These are phyloP conservation scores for Scenedesmus sp. DNA, from an alignment of 163 green algal species.

Conservation along the genomic window DNA sequence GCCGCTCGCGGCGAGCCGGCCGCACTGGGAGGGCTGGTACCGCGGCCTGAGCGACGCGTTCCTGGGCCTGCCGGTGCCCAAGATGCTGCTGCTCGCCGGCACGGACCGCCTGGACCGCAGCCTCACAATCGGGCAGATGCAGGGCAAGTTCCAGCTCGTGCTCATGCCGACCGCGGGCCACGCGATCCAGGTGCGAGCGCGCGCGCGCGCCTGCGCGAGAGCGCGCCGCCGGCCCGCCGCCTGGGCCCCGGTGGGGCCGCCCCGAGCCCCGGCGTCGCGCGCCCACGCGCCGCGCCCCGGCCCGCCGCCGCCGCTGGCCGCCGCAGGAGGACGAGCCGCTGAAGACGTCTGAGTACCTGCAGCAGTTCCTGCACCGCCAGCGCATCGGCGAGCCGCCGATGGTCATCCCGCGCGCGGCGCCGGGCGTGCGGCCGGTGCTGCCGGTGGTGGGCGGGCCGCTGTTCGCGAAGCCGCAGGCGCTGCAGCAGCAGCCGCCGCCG, in stretches of 20 bases:
- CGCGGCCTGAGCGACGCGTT: conserved; percentile 82
- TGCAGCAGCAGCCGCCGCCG: not conserved
- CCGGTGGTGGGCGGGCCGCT: conserved; percentile 60
- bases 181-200: conserved; percentile 65
- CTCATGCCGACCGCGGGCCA: conserved; percentile 85
- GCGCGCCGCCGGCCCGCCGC: no score
- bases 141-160: conserved; percentile 94
- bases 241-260: no score
- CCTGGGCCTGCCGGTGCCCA: conserved; percentile 69
- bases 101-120: conserved; percentile 89
- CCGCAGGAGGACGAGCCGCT: conserved; percentile 86
- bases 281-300: no score
- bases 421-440: conserved; percentile 59
- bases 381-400: conserved; percentile 74
- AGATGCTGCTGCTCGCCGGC: conserved; percentile 90
- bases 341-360: conserved; percentile 67
- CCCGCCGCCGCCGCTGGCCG: no score
- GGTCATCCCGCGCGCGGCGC: conserved; percentile 52
- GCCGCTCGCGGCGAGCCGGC: conserved; percentile 65
- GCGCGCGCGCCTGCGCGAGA: no score
- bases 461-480: conserved; percentile 3
- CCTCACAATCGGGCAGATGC: conserved; percentile 97
- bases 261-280: no score
- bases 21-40: conserved; percentile 93
- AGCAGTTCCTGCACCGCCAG: conserved; percentile 76